phyloP scores from a whole-genome alignment of 208 protist genomes.

The Trypanosoma rangeli region DNA sequence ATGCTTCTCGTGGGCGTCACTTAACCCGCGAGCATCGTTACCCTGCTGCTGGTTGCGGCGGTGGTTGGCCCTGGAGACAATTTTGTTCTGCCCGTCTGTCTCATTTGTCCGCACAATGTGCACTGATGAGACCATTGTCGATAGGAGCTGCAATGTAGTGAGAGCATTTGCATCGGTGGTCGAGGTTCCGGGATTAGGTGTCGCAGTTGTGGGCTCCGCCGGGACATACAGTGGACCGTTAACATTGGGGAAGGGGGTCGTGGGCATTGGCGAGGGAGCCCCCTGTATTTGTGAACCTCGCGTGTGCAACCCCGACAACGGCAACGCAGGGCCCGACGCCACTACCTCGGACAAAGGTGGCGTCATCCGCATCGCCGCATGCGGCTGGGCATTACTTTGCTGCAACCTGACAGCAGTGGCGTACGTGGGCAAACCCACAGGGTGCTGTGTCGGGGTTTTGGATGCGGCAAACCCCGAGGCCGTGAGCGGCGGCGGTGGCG shows the following conservation, averaged over 20 bases:
- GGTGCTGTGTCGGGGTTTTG: neutral
- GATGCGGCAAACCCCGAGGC: constrained; percentile 8
- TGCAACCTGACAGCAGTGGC: constrained; percentile 26
- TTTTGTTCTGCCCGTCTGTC: constrained; percentile 6
- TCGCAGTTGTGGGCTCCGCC: neutral
- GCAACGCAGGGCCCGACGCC: neutral
- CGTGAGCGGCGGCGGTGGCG: constrained; percentile 5
- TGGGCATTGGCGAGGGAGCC: neutral
- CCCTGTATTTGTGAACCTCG: neutral
- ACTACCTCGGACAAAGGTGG: neutral
- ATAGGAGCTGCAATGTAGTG: constrained; percentile 38
- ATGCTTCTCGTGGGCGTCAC: neutral
- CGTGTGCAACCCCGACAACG: neutral
- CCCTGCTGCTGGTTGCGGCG: neutral
- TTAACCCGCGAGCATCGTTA: neutral
- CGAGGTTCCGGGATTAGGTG: neutral
- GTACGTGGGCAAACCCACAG: constrained; percentile 12
- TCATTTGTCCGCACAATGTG: constrained; percentile 49
- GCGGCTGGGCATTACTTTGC: neutral
- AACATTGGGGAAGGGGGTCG: neutral
- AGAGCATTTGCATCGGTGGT: neutral
- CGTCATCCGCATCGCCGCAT: neutral
- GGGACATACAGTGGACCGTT: neutral
- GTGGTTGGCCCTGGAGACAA: neutral
- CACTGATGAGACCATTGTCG: constrained; percentile 68